phyloP scores from a whole-genome alignment of 257 asterid species.

The Leonotis leonurus region DNA sequence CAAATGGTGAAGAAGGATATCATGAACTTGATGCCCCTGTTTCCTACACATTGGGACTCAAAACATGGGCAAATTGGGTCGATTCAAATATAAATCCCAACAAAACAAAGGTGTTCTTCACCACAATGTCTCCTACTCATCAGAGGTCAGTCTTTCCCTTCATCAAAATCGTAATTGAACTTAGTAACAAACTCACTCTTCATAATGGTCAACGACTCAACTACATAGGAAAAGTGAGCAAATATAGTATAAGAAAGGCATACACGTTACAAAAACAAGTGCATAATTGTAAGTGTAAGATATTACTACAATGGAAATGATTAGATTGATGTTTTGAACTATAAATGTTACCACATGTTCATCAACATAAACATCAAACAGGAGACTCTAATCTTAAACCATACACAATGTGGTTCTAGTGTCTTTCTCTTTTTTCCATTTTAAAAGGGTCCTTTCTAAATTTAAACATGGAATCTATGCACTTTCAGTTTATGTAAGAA shows the following conservation, averaged over 20 bases:
- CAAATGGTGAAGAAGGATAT: conserved; percentile 71
- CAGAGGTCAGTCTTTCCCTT: conserved; percentile 43
- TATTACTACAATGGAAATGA: background rate
- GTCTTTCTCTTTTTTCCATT: background rate
- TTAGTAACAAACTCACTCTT: background rate
- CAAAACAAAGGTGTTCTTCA: conserved; percentile 69
- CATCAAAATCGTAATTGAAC: background rate
- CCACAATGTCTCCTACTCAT: conserved; percentile 93
- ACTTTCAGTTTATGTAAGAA: background rate
- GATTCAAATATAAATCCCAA: conserved; percentile 74
- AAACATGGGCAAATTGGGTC: conserved; percentile 98
- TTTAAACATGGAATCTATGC: background rate
- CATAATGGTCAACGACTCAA: no score
- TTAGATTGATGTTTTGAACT: background rate
- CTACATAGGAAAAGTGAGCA: background rate
- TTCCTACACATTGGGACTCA: conserved; percentile 63
- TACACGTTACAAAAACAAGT: no score
- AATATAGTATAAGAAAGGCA: no score
- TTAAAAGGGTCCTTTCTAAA: background rate
- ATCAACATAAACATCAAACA: background rate
- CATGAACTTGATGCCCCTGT: conserved; percentile 65
- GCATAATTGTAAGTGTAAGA: no score
- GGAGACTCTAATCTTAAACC: background rate
- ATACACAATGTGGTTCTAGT: background rate
- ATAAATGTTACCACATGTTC: background rate